Base-by-base conservation (phyloP, 225 moss, liverwort and hornwort genomes). In the Climacium dendroides region DNA sequence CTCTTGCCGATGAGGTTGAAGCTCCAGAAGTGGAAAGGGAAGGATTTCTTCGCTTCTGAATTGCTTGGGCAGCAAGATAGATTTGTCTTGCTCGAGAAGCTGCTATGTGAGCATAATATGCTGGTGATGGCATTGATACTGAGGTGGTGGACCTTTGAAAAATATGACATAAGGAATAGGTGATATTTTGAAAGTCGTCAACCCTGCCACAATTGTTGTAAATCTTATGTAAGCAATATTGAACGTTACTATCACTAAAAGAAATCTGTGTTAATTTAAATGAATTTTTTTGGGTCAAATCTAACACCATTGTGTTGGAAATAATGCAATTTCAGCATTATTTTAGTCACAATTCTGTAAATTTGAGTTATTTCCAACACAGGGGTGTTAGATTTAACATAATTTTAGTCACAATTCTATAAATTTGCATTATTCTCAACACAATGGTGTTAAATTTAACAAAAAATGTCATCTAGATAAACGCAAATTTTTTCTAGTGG, bases 131-230 rank as follows among this genome's bases (percentile, higher is more conserved):
- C 85, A 88, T 82, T 54, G 85, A 90, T 6, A 69, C 14, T 0
- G 62, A 14, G 0, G 10, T 5, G 2, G 4, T 5, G 11, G 82
- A 7, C 18, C 78, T 77, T 78, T 88, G 85, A 58, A 78, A 88
- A 55, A 17, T 78, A 58, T 77, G 25, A 25, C 90, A 90, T 53
- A 90, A 47, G n/a, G 81, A 90, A 3, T 69, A 2, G 47, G 87
- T 88, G 53, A 90, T 81, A 81, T 85, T 90, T 77, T 85, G 85
- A 76, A 90, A 37, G 61, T 88, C 90, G 4, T 87, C 85, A 45
- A 35, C 69, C 37, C 85, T 87, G 11, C 12, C 13, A 65, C 48
- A 87, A 58, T 24, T 62, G 45, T 22, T 41, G 2, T 20, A 14
- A 11, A 60, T 50, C 4, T 73, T 22, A 41, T 6, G 1, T 45